Conservation (phyloP, 768 basidiomycete genomes). For the Suillus alpinus region DNA sequence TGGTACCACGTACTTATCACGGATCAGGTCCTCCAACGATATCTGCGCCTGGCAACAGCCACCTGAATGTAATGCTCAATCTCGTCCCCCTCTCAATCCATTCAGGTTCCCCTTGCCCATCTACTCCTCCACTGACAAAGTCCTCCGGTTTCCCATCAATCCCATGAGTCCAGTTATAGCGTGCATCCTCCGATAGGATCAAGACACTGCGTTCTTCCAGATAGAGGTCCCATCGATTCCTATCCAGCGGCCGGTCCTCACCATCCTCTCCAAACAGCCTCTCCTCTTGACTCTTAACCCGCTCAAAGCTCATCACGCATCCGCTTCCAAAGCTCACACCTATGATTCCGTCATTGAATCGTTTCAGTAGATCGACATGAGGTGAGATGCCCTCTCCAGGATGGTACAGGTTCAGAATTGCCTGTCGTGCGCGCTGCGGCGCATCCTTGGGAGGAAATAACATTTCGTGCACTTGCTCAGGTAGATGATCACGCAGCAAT, state of each 20-base stretch:
- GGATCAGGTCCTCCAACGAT: slow-evolving; percentile 50
- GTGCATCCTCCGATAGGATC: slow-evolving; percentile 75
- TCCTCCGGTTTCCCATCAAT: slow-evolving; percentile 67
- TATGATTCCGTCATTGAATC: slow-evolving; percentile 89
- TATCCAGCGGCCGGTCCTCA: slow-evolving; percentile 3
- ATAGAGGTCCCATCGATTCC: slow-evolving; percentile 47
- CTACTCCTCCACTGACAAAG: slow-evolving; percentile 39
- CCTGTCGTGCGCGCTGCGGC: slow-evolving; percentile 63
- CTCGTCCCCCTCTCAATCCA: slow-evolving; percentile 55
- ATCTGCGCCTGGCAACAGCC: slow-evolving; percentile 84
- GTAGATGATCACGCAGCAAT: slow-evolving; percentile 49
- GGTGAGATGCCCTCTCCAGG: slow-evolving; percentile 89
- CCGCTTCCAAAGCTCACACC: slow-evolving; percentile 81
- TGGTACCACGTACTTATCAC: slow-evolving; percentile 1
- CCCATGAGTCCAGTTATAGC: slow-evolving; percentile 88
- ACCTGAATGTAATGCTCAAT: slow-evolving; percentile 84
- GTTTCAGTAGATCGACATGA: slow-evolving; percentile 80
- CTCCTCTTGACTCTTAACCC: slow-evolving; percentile 15
- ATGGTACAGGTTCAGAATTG: slow-evolving; percentile 84
- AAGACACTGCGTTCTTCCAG: slow-evolving; percentile 76
- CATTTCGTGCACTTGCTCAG: slow-evolving; percentile 46
- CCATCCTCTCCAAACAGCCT: neutral
- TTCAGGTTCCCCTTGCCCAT: slow-evolving; percentile 16
- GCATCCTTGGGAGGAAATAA: slow-evolving; percentile 51
- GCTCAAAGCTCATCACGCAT: slow-evolving; percentile 75